phyloP scores from a whole-genome alignment of 2,329 filamentous ascomycete species.

The Aspergillus nomiae region DNA sequence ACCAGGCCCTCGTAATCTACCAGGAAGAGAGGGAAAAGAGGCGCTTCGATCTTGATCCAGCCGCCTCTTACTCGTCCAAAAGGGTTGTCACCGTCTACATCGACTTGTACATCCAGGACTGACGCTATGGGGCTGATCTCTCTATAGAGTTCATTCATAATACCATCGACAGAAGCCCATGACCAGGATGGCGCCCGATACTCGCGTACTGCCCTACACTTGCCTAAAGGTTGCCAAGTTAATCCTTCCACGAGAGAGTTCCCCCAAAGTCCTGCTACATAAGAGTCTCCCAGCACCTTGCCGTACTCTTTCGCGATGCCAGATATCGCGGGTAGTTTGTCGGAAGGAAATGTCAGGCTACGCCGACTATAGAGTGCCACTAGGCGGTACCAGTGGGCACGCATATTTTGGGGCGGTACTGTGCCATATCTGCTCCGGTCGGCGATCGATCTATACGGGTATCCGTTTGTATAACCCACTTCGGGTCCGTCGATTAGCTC shows the following conservation, averaged over 20 bases:
- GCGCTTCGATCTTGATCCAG: too few species aligned
- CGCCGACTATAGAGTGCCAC: background rate
- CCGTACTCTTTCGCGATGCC: background rate
- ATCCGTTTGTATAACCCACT: background rate
- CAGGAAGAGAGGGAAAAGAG: too few species aligned
- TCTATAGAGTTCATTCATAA: too few species aligned
- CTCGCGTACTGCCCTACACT: fast-evolving
- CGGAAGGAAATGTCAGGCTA: background rate
- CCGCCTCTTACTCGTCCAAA: too few species aligned
- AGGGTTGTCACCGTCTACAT: too few species aligned
- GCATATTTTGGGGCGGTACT: background rate
- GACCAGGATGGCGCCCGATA: background rate
- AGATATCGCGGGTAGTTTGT: background rate
- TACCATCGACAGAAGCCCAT: background rate
- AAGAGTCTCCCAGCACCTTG: fast-evolving
- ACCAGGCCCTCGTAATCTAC: too few species aligned
- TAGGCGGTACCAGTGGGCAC: background rate
- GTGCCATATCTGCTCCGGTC: background rate
- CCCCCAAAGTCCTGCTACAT: background rate
- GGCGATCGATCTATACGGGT: background rate
- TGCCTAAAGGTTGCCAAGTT: fast-evolving
- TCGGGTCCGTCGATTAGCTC: background rate
- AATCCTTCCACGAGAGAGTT: fast-evolving
- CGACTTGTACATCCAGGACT: fast-evolving
- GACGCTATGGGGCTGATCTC: too few species aligned